A percentile compares a stretch with the other conserved stretches of the same genome.
These are phyloP conservation scores for Pestalotiopsis fici DNA, from an alignment of 2,329 filamentous ascomycete species.

Conservation along the genomic window DNA sequence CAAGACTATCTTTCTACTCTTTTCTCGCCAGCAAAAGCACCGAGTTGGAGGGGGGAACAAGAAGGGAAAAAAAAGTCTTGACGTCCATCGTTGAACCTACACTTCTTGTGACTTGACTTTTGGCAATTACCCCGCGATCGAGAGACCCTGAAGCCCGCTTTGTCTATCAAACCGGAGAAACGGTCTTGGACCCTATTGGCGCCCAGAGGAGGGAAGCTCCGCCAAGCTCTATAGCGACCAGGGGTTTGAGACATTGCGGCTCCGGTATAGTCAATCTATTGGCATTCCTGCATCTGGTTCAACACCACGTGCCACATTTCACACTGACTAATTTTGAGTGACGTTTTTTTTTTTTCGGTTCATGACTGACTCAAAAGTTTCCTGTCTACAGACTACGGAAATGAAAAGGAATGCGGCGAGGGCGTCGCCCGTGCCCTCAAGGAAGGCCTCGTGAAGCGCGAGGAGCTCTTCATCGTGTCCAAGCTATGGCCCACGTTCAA, in stretches of 20 bases:
- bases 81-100: not conserved
- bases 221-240: not conserved
- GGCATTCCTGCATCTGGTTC: not conserved
- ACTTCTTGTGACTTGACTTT: not conserved
- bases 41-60: no score
- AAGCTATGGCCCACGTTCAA: constrained; percentile 96
- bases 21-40: not conserved
- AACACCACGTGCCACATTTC: not conserved
- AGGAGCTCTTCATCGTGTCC: constrained; percentile 88
- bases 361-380: no score
- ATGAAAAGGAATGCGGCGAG: constrained; percentile 76
- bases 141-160: not conserved
- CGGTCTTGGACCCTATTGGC: not conserved
- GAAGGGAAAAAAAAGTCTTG: not conserved
- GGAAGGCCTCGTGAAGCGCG: constrained; percentile 78
- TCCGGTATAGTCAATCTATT: not conserved
- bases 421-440: constrained; percentile 78
- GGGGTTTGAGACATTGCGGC: not conserved
- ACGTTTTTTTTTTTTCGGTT: no score
- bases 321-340: no score
- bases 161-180: not conserved
- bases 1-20: no score
- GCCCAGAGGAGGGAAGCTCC: not conserved
- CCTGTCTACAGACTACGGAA: constrained; percentile 68
- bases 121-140: constrained; percentile 7